Evolutionary conservation across 1,284 basidiomycete genomes (phyloP).

Genomic region (Apiotrichum laibachii): DNA sequence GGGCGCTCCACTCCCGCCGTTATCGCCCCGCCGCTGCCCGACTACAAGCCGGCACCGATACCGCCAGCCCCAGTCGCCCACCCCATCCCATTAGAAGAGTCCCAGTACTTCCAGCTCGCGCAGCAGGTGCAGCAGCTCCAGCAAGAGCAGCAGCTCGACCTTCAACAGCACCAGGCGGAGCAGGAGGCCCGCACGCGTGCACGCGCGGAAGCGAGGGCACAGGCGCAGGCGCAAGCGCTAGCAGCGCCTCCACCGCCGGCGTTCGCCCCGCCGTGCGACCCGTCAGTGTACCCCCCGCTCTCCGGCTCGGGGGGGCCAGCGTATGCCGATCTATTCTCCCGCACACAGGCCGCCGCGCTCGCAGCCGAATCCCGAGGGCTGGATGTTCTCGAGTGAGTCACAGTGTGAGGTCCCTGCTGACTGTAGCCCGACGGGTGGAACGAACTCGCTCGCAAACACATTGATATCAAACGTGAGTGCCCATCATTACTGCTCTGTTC

Average conservation of each 20-base stretch:
- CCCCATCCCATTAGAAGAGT: background rate
- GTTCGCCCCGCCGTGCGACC: too few species aligned
- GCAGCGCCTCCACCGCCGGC: too few species aligned
- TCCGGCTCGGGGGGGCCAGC: background rate
- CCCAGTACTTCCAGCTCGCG: background rate
- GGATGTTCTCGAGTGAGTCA: background rate
- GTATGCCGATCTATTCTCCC: background rate
- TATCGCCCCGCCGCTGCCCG: background rate
- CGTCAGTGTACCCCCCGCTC: background rate
- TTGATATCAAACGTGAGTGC: conserved; percentile 5
- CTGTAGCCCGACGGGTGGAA: background rate
- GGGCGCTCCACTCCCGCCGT: background rate
- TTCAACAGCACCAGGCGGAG: background rate
- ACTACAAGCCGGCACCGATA: background rate
- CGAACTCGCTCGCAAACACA: background rate
- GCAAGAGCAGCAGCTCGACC: background rate
- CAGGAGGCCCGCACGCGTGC: background rate
- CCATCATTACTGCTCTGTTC: background rate
- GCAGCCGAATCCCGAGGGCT: background rate
- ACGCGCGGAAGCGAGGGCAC: too few species aligned
- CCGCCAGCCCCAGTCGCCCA: background rate
- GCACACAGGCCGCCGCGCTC: background rate
- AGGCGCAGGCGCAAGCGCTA: too few species aligned
- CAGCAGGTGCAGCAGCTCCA: conserved; percentile 5
- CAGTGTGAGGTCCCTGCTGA: too few species aligned